phyloP scores from a whole-genome alignment of 108 stramenopile genomes.

The Cyclostephanos tholiformis region DNA sequence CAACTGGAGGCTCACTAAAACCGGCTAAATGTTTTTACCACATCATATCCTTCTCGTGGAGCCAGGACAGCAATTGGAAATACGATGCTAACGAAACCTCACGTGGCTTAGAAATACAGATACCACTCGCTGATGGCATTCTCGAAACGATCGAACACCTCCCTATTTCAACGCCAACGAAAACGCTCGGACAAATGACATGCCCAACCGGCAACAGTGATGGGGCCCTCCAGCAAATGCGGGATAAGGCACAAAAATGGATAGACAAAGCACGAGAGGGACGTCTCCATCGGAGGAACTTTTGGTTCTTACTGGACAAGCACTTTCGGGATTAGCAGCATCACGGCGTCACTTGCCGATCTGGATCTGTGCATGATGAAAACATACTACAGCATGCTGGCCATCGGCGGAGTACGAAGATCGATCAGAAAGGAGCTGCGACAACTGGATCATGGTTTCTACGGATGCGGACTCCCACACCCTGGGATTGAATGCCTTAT shows the following conservation, averaged over 20 bases:
- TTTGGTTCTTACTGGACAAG: conserved; percentile 5
- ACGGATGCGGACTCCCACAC: conserved; percentile 7
- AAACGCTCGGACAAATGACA: conserved; percentile 19
- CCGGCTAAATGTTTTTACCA: conserved; percentile 15
- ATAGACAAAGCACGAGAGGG: conserved; percentile 6
- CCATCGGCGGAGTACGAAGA: neutral
- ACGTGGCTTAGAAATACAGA: neutral
- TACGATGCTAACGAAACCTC: conserved; percentile 4
- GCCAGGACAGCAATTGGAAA: conserved; percentile 8
- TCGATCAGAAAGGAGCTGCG: neutral
- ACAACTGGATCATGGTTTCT: conserved; percentile 3
- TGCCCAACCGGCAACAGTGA: neutral
- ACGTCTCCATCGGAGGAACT: neutral
- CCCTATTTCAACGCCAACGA: neutral
- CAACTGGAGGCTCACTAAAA: conserved; percentile 18
- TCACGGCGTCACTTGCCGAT: neutral
- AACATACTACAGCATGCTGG: conserved; percentile 1
- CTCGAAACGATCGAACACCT: conserved; percentile 2
- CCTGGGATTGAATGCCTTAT: conserved; percentile 2
- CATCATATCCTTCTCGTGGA: conserved; percentile 17
- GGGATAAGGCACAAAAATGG: conserved; percentile 16
- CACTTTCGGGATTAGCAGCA: conserved; percentile 17
- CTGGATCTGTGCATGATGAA: neutral
- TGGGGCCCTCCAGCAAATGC: neutral
- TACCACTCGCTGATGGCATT: conserved; percentile 14